phyloP scores from a whole-genome alignment of 2,329 filamentous ascomycete species.

The Colletotrichum eremochloae region DNA sequence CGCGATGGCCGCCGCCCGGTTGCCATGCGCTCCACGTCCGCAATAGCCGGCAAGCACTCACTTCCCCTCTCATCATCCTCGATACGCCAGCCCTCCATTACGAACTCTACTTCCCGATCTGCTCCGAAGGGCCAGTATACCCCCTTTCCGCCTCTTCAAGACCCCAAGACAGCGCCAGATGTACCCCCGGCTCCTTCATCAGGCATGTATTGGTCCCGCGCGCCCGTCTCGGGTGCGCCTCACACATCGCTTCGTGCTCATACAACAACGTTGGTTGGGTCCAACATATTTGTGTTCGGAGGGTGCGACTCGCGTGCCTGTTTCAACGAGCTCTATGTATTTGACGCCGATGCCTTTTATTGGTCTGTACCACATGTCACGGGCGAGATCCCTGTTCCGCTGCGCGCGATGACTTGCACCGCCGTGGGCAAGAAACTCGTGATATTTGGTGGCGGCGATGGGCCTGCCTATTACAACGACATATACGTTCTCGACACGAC shows the following conservation, averaged over 20 bases:
- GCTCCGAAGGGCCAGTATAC: slow-evolving; percentile 58
- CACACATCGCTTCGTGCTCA: slow-evolving; percentile 75
- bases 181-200: slow-evolving; percentile 74
- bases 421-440: slow-evolving; percentile 79
- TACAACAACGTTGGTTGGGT: slow-evolving; percentile 75
- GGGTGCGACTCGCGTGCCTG: slow-evolving; percentile 76
- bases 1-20: slow-evolving; percentile 56
- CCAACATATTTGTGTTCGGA: slow-evolving; percentile 77
- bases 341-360: slow-evolving; percentile 78
- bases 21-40: slow-evolving; percentile 67
- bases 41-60: slow-evolving; percentile 56
- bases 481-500: slow-evolving; percentile 79
- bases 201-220: slow-evolving; percentile 80
- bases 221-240: slow-evolving; percentile 72
- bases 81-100: slow-evolving; percentile 28
- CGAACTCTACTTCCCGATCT: slow-evolving; percentile 38
- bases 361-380: slow-evolving; percentile 76
- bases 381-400: slow-evolving; percentile 73
- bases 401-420: slow-evolving; percentile 80
- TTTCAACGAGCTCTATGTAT: slow-evolving; percentile 77
- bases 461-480: slow-evolving; percentile 79
- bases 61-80: slow-evolving; percentile 35
- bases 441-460: slow-evolving; percentile 78
- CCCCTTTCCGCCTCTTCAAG: slow-evolving; percentile 69
- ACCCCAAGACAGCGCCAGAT: slow-evolving; percentile 68